Evolutionary conservation across 1,284 basidiomycete species (phyloP).

Genomic region (Irpex sp.): DNA sequence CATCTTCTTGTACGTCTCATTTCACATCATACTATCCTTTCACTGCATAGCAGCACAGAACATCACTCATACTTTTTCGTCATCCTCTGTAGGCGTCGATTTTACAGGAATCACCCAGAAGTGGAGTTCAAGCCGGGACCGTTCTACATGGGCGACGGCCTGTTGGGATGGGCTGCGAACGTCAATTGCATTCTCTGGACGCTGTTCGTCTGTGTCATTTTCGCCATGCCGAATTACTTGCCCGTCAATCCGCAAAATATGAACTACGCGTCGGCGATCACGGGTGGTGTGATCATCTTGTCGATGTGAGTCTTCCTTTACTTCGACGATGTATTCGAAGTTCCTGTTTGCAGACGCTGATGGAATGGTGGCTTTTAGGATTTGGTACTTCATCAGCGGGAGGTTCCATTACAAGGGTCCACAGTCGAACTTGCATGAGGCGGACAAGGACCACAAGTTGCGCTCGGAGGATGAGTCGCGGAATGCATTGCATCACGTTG

Average conservation of each 20-base stretch:
- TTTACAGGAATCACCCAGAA: constrained; percentile 78
- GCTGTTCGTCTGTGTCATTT: constrained; percentile 62
- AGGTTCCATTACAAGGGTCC: constrained; percentile 25
- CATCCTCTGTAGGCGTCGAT: constrained; percentile 40
- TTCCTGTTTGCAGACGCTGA: background rate
- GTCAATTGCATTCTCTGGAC: constrained; percentile 66
- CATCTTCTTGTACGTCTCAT: constrained; percentile 44
- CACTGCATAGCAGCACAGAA: background rate
- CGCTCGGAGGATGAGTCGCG: background rate
- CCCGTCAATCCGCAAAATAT: constrained; percentile 70
- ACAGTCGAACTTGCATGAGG: background rate
- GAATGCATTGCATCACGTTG: background rate
- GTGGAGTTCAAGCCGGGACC: constrained; percentile 85
- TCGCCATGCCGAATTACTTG: constrained; percentile 65
- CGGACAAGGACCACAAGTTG: background rate
- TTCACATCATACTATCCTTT: background rate
- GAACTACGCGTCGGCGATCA: constrained; percentile 66
- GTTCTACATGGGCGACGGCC: constrained; percentile 77
- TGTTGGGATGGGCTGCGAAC: constrained; percentile 62
- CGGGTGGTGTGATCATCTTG: constrained; percentile 30
- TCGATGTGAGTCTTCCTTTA: constrained; percentile 23
- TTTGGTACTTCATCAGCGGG: constrained; percentile 19
- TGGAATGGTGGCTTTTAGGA: constrained; percentile 9
- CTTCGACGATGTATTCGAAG: background rate
- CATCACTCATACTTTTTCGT: background rate